Evolutionary conservation across 371 early-diverging fungal species (phyloP), one percentile per base, ranked within the genome.

Genomic region (Rhizomucor pusillus): DNA sequence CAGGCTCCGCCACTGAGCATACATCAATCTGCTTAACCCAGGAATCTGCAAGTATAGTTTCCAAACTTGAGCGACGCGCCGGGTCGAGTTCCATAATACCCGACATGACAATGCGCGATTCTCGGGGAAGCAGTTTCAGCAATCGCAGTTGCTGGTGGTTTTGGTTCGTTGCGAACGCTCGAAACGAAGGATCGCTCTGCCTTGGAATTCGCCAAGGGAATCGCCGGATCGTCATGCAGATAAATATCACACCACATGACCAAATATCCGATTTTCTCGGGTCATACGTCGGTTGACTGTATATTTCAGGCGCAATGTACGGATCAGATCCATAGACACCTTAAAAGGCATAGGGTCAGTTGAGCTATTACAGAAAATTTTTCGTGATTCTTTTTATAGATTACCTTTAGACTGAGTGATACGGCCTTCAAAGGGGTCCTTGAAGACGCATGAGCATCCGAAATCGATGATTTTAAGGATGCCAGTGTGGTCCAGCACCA

Each of bases 381-480:
- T 7, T 19, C 12, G 37, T 37, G 37, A 14, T 14, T 33, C 34
- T n/a, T n/a, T n/a, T n/a, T n/a, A n/a, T n/a, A n/a, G n/a, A n/a
- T 68, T 77, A 69, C 83, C 83, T 75, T 77, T 80, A 20, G 81
- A 84, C 54, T 75, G 59, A 34, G 75, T 74, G 23, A 78, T 60
- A 47, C 59, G 67, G 24, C 68, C 63, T 54, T 82, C 84, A 71
- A 87, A 90, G 0, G 89, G 87, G 39, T 81, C 75, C 47, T 83
- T 78, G 62, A 81, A 90, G 19, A 92, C 91, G 20, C 81, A 81
- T 12, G 93, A 86, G 46, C 88, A 90, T 9, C 98, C 95, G 82
- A 96, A 95, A 62, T 97, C 98, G 34, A 91, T 90, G 44, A 96
- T 87, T 65, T 95, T 95, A 52, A 95, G 71, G 11, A 86, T 79